Percentiles rank a stretch among this genome's conserved stretches.
Evolutionary conservation across 331 rosid genomes (phyloP).

Genomic region (Malus hybrid): DNA sequence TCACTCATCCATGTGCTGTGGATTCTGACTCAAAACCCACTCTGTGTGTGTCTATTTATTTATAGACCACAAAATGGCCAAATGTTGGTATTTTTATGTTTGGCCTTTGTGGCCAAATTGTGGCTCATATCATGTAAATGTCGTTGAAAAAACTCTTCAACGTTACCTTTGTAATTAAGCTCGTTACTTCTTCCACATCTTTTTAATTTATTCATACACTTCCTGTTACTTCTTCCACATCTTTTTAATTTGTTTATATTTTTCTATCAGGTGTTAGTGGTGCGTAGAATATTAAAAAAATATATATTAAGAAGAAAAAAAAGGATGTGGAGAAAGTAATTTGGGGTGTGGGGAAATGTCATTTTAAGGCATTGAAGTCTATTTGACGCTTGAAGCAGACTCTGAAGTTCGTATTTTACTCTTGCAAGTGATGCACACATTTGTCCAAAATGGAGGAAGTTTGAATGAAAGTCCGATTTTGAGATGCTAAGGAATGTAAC

Average conservation of each 20-base stretch:
- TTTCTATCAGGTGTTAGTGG: too few relatives aligned
- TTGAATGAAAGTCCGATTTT: too few relatives aligned
- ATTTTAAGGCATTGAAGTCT: not conserved
- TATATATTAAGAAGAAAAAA: too few relatives aligned
- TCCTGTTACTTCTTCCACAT: rapidly evolving
- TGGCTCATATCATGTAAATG: not conserved
- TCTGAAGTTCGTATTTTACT: too few relatives aligned
- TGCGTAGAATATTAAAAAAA: too few relatives aligned
- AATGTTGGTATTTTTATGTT: not conserved
- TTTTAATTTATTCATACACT: too few relatives aligned
- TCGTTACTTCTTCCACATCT: too few relatives aligned
- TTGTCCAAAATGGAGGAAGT: too few relatives aligned
- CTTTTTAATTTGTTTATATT: too few relatives aligned
- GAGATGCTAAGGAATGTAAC: not conserved
- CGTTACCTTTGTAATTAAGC: not conserved
- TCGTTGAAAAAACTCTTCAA: not conserved
- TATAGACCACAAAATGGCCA: not conserved
- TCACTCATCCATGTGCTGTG: not conserved
- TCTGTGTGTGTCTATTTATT: too few relatives aligned
- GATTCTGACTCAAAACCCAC: not conserved
- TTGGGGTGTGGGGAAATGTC: not conserved
- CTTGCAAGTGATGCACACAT: not conserved
- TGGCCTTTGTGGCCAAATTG: not conserved
- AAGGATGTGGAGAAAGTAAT: too few relatives aligned
- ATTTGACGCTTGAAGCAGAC: not conserved